These are phyloP conservation scores for Vitis hybrid DNA, from an alignment of 177 flowering plant species.

Conservation along the genomic window DNA sequence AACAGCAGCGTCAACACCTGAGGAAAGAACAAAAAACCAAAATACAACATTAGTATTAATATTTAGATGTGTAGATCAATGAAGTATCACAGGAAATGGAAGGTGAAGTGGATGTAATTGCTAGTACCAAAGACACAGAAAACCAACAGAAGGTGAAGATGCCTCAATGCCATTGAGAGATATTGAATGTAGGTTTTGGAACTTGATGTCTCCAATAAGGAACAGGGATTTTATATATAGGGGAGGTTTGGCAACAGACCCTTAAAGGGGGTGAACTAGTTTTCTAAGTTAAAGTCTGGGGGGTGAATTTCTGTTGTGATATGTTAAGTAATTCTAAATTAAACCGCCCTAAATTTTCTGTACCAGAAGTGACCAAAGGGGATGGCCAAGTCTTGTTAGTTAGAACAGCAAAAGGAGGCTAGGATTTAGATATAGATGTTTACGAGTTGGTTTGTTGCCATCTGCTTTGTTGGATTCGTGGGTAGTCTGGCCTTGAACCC, in stretches of 20 bases:
- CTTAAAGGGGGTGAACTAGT: background rate
- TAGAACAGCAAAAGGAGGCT: no score
- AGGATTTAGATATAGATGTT: no score
- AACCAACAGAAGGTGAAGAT: slow-evolving; percentile 2
- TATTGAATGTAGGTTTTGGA: background rate
- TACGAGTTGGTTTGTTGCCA: no score
- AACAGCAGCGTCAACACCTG: slow-evolving; percentile 21
- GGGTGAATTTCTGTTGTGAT: no score
- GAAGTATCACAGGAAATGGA: background rate
- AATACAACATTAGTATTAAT: background rate
- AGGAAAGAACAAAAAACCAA: background rate
- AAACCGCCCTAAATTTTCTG: background rate
- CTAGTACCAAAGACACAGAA: slow-evolving; percentile 1
- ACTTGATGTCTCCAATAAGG: no score
- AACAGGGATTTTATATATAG: background rate
- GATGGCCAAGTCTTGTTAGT: no score
- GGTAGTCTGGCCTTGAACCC: no score
- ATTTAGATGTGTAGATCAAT: no score
- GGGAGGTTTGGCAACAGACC: background rate
- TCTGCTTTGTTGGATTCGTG: no score
- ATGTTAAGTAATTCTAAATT: no score
- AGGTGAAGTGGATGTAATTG: background rate
- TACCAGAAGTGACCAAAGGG: background rate
- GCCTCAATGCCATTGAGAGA: slow-evolving; percentile 2
- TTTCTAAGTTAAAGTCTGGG: no score